phyloP scores from a whole-genome alignment of 106 monocot genomes.

The Apostasia ramifera region DNA sequence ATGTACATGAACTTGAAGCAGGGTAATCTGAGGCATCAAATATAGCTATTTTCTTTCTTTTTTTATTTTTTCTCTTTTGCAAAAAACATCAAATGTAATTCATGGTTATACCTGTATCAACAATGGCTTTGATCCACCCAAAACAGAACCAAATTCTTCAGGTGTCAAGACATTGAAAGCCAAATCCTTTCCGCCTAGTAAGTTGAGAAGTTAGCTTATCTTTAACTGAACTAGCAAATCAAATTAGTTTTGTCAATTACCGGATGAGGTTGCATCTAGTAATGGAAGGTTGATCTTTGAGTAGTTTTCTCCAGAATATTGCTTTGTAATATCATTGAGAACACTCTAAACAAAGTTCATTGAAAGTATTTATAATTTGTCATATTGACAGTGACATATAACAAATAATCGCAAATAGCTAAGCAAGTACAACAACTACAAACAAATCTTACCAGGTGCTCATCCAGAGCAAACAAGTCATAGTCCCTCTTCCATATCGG shows the following conservation, averaged over 20 bases:
- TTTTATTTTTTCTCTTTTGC: too few species aligned
- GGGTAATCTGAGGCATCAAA: too few species aligned
- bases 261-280: conserved; percentile 35
- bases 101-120: conserved; percentile 55
- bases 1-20: too few species aligned
- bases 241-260: conserved; percentile 22
- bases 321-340: conserved; percentile 29
- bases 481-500: conserved; percentile 89
- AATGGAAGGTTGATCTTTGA: conserved; percentile 65
- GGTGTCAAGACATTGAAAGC: conserved; percentile 29
- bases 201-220: conserved; percentile 4
- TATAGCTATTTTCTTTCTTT: too few species aligned
- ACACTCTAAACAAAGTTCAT: conserved; percentile 40
- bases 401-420: neutral
- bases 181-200: conserved; percentile 28
- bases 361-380: neutral
- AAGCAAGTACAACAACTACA: conserved; percentile 1
- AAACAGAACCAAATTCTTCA: conserved; percentile 37
- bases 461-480: conserved; percentile 81
- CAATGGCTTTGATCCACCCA: conserved; percentile 43
- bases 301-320: conserved; percentile 40
- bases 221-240: neutral
- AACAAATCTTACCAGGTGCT: conserved; percentile 51
- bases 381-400: neutral
- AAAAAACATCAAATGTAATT: too few species aligned